phyloP scores from a whole-genome alignment of 805 yeast species.

The Starmerella asiatica region DNA sequence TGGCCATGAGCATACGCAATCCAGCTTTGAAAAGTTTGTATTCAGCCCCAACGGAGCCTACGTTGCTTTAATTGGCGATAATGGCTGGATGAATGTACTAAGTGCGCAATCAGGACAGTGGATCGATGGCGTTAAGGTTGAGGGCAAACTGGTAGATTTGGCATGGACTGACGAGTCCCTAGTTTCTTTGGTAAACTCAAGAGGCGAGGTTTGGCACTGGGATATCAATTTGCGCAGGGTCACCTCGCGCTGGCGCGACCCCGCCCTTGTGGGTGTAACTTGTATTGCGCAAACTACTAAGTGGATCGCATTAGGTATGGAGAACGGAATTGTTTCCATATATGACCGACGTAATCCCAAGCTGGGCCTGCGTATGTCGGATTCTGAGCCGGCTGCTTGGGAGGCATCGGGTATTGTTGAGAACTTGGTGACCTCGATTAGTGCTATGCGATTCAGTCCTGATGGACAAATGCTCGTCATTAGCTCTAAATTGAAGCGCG shows the following conservation, averaged over 20 bases:
- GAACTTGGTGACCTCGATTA: slow-evolving; percentile 68
- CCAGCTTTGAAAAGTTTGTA: slow-evolving; percentile 69
- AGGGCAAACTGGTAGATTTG: slow-evolving; percentile 74
- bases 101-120: slow-evolving; percentile 73
- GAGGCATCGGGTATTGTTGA: slow-evolving; percentile 56
- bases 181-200: slow-evolving; percentile 50
- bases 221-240: slow-evolving; percentile 39
- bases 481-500: slow-evolving; percentile 74
- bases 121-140: slow-evolving; percentile 74
- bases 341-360: slow-evolving; percentile 44
- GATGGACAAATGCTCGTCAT: slow-evolving; percentile 85
- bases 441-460: slow-evolving; percentile 55
- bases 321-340: slow-evolving; percentile 76
- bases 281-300: slow-evolving; percentile 60
- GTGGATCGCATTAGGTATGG: slow-evolving; percentile 81
- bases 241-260: slow-evolving; percentile 65
- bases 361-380: slow-evolving; percentile 22
- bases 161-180: slow-evolving; percentile 42
- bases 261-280: slow-evolving; percentile 74
- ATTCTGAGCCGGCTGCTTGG: slow-evolving; percentile 25
- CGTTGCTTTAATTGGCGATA: slow-evolving; percentile 65
- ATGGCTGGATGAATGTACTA: slow-evolving; percentile 82
- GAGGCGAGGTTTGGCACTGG: slow-evolving; percentile 89
- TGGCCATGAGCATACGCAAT: slow-evolving; percentile 75
- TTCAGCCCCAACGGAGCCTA: slow-evolving; percentile 58